Conservation (phyloP, 768 basidiomycete genomes). For the Pholiota microspora region DNA sequence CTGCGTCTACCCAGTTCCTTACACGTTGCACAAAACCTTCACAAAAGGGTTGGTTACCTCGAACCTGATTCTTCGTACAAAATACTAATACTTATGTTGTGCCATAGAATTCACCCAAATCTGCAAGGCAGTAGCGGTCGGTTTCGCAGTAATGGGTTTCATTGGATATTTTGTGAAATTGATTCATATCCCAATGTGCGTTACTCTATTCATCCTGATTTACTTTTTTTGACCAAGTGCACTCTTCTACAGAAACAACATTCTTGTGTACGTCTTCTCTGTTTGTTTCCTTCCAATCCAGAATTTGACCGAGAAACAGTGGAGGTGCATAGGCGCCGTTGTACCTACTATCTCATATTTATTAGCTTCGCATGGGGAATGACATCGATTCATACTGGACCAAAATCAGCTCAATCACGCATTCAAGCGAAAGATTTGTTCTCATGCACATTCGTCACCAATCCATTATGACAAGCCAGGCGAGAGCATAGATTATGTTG, state of each 20-base stretch:
- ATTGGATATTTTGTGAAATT: slow-evolving; percentile 99
- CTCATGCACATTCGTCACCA: too few species aligned
- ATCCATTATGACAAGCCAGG: too few species aligned
- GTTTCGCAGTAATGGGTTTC: slow-evolving; percentile 99
- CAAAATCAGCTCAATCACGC: neutral
- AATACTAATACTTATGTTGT: neutral
- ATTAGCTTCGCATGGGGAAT: slow-evolving; percentile 15
- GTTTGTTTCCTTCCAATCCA: slow-evolving; percentile 12
- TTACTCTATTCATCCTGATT: slow-evolving; percentile 18
- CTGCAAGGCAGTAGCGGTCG: slow-evolving; percentile 93
- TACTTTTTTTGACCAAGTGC: slow-evolving; percentile 14
- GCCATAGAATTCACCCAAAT: slow-evolving; percentile 90
- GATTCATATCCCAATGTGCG: slow-evolving; percentile 97
- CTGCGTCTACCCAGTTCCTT: slow-evolving; percentile 67
- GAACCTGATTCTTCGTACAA: neutral
- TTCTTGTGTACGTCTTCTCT: slow-evolving; percentile 79
- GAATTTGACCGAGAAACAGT: slow-evolving; percentile 36
- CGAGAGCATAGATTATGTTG: neutral
- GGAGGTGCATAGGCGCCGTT: slow-evolving; percentile 64
- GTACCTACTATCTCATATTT: slow-evolving; percentile 22
- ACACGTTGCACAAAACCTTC: slow-evolving; percentile 98
- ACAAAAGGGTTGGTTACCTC: slow-evolving; percentile 70
- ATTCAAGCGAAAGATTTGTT: neutral
- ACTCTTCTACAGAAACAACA: slow-evolving; percentile 75
- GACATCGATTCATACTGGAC: neutral